Evolutionary conservation across 1,284 basidiomycete genomes (phyloP), one percentile per base, ranked within the genome.

Genomic region (Moniliophthora roreri): DNA sequence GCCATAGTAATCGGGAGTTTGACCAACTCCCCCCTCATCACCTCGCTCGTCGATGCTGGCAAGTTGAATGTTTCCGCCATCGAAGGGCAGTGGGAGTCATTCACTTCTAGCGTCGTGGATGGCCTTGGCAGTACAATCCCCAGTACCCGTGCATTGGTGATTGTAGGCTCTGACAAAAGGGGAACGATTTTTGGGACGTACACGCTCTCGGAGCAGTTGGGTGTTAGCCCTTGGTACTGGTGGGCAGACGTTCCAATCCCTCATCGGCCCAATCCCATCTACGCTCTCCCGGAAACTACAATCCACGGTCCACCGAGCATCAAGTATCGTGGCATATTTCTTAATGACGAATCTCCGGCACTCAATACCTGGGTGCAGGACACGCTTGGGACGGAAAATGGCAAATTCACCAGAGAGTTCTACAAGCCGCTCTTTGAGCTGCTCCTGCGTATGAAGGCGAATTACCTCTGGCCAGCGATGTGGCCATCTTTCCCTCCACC

Each of bases 401-500:
- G 16, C 21, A 40, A 39, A 45, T 55, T 46, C 35, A 45, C 46
- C 20, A 36, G 28, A 10, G 50, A 35, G 7, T 55, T 52, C 26
- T 52, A 52, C 48, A 45, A 44, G 21, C 15, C 15, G 16, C 16
- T 41, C 35, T 55, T 55, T 38, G 53, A 55, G 53, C 28, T 55
- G 21, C 28, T 55, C 9, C 28, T 55, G 15, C 39, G 53, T 9
- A 32, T 55, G 42, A 55, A 55, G 32, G 53, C 41, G 20, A 55
- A 55, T 20, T 55, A 55, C 36, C 42, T 55, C 13, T 55, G 53
- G 53, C 53, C 53, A 20, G 48, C 50, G 15, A 52, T 48, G 49
- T 52, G 54, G 54, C 54, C 51, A 34, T 26, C 39, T 2, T 52
- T 53, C 39, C 54, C 48, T 3, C 23, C 16, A 8, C 53, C 48